phyloP scores from a whole-genome alignment of 345 rosid genomes.

The Lepidium aucheri region DNA sequence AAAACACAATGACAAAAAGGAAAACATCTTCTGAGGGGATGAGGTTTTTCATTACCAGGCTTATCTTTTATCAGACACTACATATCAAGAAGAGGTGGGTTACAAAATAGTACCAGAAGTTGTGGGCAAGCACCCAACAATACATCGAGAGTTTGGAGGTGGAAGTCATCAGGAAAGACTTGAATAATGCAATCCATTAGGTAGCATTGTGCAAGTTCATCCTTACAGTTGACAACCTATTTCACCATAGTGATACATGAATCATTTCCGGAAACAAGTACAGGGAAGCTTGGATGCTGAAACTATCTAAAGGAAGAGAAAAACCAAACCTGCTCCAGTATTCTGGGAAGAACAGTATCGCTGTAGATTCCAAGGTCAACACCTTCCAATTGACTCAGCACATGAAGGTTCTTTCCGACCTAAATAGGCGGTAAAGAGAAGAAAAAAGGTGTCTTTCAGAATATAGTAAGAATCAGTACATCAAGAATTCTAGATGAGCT shows the following conservation, averaged over 20 bases:
- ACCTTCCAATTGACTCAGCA: conserved; percentile 96
- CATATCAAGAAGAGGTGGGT: neutral
- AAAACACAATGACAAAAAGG: conserved; percentile 17
- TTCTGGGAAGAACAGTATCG: conserved; percentile 90
- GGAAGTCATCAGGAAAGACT: conserved; percentile 98
- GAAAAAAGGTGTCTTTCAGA: conserved; percentile 15
- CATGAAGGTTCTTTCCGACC: conserved; percentile 99
- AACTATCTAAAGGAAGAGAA: conserved; percentile 1
- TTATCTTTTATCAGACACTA: neutral
- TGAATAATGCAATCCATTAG: conserved; percentile 99
- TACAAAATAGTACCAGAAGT: conserved; percentile 59
- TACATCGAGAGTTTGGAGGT: conserved; percentile 91
- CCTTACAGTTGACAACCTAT: conserved; percentile 96
- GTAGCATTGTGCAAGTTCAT: conserved; percentile 89
- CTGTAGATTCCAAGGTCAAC: conserved; percentile 86
- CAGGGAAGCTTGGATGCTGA: conserved; percentile 2
- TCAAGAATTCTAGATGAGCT: conserved; percentile 26
- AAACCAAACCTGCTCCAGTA: conserved; percentile 81
- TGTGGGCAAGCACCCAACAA: conserved; percentile 89
- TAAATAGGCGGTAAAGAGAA: conserved; percentile 28
- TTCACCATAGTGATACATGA: conserved; percentile 12
- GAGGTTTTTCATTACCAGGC: neutral
- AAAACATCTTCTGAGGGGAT: conserved; percentile 16
- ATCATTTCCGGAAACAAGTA: neutral
- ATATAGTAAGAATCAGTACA: conserved; percentile 13